Evolutionary conservation across 768 basidiomycete genomes (phyloP), one percentile per base, ranked within the genome.

Genomic region (Tulasnella sp.): DNA sequence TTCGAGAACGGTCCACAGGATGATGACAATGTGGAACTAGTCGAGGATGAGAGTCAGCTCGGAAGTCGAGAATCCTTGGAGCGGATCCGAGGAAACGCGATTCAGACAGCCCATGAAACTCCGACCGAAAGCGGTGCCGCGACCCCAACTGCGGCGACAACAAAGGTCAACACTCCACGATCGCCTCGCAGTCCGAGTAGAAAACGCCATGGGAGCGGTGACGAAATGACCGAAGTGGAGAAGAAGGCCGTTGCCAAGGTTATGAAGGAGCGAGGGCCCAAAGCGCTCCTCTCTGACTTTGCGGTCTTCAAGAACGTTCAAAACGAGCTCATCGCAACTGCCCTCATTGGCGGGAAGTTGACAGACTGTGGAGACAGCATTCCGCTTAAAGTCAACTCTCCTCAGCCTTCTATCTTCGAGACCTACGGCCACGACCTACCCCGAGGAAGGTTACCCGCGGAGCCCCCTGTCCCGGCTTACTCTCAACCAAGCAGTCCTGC

Each of bases 301-400:
- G 69, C 75, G 26, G 71, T 73, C 35, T 78, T 77, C 73, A 65
- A 74, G 17, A 47, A 72, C 3, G 67, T 71, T 5, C 77, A 78
- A 52, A 74, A 77, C 32, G 74, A 74, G 26, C 71, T 78, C 36
- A 68, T 78, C 36, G 64, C 72, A 16, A 75, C 76, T 1, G 59
- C 74, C 5, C 71, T 78, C 22, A 69, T 69, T 16, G 72, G 69
- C 29, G 77, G 77, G 9, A 65, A 69, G 40, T 62, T 77, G 12
- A 72, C 71, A 44, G 69, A 75, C 47, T 74, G 74, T 12, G 44
- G 52, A 17, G 64, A 44, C 29, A 69, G 75, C 47, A 67, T 70
- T 8, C 32, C 62, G 14, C 64, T 78, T 12, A 72, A 70, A 22
- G 35, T 77, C 32, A 63, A 77, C 62, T 41, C 73, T 36, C 76